Conservation (phyloP, 1,139 yeast genomes). For the Blastobotrys serpentis region DNA sequence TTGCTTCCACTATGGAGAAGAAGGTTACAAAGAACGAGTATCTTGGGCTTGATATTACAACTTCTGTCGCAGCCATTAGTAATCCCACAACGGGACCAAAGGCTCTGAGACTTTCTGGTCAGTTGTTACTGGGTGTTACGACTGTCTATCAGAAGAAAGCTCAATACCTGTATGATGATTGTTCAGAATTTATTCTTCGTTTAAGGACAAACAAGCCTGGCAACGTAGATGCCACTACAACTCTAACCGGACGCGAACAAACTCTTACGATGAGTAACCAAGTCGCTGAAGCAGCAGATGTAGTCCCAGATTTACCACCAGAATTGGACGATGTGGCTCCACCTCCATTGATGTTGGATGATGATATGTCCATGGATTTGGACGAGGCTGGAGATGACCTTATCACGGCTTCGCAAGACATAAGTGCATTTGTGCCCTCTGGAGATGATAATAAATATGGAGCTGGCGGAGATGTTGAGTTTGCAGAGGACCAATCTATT, state of each 20-base stretch:
- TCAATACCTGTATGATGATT: slow-evolving; percentile 79
- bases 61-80: slow-evolving; percentile 59
- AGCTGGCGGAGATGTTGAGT: slow-evolving; percentile 8
- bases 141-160: slow-evolving; percentile 86
- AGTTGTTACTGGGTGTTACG: slow-evolving; percentile 82
- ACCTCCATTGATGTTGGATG: slow-evolving; percentile 11
- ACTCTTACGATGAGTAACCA: slow-evolving; percentile 69
- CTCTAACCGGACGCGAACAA: slow-evolving; percentile 54
- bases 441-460: slow-evolving; percentile 2
- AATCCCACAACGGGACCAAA: slow-evolving; percentile 49
- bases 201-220: slow-evolving; percentile 67
- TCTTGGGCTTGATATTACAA: slow-evolving; percentile 65
- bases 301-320: slow-evolving; percentile 25
- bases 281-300: slow-evolving; percentile 67
- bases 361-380: slow-evolving; percentile 12
- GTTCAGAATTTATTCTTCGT: slow-evolving; percentile 71
- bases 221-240: slow-evolving; percentile 48
- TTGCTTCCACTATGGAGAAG: slow-evolving; percentile 85
- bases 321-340: slow-evolving; percentile 12
- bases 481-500: slow-evolving; percentile 20
- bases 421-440: background rate
- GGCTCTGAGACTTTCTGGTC: slow-evolving; percentile 85
- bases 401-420: slow-evolving; percentile 1
- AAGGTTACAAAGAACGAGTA: slow-evolving; percentile 76
- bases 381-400: slow-evolving; percentile 15